Percentiles rank a stretch among this genome's conserved stretches.
Evolutionary conservation across 441 rosid species (phyloP).

Genomic region (Mallotus japonicus): DNA sequence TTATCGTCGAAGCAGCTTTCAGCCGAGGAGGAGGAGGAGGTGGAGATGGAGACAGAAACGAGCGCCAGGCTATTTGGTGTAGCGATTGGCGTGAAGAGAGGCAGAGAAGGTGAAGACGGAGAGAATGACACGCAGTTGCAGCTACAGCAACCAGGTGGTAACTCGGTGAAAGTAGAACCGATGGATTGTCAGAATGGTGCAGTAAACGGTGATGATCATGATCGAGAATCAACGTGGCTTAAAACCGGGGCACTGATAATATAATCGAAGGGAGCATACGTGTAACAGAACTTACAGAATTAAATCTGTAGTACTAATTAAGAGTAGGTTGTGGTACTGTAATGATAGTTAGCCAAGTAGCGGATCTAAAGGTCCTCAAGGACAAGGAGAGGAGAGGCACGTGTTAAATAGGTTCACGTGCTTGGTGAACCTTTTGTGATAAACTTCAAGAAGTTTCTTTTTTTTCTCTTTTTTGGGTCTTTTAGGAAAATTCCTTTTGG

Average conservation of each 20-base stretch:
- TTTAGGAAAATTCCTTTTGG: neutral
- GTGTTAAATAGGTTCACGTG: conserved; percentile 29
- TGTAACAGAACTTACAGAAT: too few relatives aligned
- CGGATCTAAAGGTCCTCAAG: neutral
- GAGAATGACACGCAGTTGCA: conserved; percentile 29
- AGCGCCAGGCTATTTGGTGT: conserved; percentile 79
- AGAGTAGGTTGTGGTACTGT: neutral
- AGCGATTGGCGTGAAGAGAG: conserved; percentile 71
- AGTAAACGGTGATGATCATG: neutral
- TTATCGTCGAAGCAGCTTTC: conserved; percentile 25
- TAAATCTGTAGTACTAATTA: too few relatives aligned
- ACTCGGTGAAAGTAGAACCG: conserved; percentile 42
- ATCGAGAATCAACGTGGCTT: conserved; percentile 39
- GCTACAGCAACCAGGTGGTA: conserved; percentile 34
- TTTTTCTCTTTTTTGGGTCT: neutral
- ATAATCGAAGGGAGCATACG: too few relatives aligned
- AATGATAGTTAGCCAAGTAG: neutral
- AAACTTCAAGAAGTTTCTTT: conserved; percentile 6
- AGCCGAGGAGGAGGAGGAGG: conserved; percentile 28
- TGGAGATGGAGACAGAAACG: conserved; percentile 25
- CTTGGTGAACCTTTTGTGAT: conserved; percentile 2
- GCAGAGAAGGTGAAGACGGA: conserved; percentile 37
- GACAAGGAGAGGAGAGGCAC: conserved; percentile 17
- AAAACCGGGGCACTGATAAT: conserved; percentile 25
- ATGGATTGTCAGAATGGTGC: conserved; percentile 33